Conservation (phyloP, 1,284 basidiomycete genomes). For the Heliocybe sulcata region DNA sequence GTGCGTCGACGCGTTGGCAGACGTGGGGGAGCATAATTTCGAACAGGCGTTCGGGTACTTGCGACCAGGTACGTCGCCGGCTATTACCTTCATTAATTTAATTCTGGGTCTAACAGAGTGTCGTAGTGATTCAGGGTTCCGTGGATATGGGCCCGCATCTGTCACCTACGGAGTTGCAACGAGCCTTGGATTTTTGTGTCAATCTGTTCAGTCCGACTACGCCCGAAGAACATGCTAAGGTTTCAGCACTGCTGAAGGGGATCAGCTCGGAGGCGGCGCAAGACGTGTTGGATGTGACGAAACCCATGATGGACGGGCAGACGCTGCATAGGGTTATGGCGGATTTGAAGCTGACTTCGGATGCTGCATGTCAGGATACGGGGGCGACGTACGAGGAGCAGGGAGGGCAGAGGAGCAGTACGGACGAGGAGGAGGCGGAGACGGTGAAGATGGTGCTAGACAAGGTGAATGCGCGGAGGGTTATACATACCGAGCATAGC, state of each 20-base stretch:
- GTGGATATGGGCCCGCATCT: slow-evolving; percentile 63
- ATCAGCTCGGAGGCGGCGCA: slow-evolving; percentile 1
- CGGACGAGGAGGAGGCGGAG: slow-evolving; percentile 11
- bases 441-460: slow-evolving; percentile 28
- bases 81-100: background rate
- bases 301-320: background rate
- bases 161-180: slow-evolving; percentile 62
- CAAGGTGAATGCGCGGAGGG: slow-evolving; percentile 30
- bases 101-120: background rate
- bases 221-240: slow-evolving; percentile 24
- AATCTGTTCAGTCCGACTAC: slow-evolving; percentile 31
- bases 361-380: background rate
- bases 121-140: slow-evolving; percentile 66
- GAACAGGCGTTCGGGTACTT: slow-evolving; percentile 54
- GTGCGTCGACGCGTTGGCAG: slow-evolving; percentile 41
- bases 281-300: background rate
- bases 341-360: slow-evolving; percentile 5
- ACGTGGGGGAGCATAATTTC: slow-evolving; percentile 53
- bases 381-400: background rate
- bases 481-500: slow-evolving; percentile 30
- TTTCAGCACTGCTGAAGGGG: slow-evolving; percentile 18
- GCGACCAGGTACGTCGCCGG: slow-evolving; percentile 39
- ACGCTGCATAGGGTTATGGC: slow-evolving; percentile 1
- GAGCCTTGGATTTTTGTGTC: slow-evolving; percentile 33
- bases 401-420: background rate